These are phyloP conservation scores for Cercospora sp. DNA, from an alignment of 2,329 filamentous ascomycete species.

Conservation along the genomic window DNA sequence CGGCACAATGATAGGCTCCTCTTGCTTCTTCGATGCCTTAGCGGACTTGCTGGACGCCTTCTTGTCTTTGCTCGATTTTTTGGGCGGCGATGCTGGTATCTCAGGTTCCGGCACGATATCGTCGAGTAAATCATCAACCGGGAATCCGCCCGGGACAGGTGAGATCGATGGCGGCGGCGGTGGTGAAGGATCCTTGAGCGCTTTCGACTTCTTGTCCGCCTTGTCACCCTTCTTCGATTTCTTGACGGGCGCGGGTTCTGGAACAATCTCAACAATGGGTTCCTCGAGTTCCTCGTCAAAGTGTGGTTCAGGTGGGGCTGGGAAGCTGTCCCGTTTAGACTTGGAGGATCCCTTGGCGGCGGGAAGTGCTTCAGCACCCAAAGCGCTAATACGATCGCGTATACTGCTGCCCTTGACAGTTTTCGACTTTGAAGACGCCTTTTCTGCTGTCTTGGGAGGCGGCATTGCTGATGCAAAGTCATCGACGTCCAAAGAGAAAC, in stretches of 20 bases:
- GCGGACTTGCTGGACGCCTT: slow-evolving; percentile 23
- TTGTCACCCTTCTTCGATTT: slow-evolving; percentile 31
- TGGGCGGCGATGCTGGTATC: slow-evolving; percentile 25
- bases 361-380: slow-evolving; percentile 42
- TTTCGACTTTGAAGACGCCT: slow-evolving; percentile 44
- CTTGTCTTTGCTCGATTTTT: slow-evolving; percentile 30
- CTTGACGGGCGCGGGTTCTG: slow-evolving; percentile 36
- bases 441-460: slow-evolving; percentile 46
- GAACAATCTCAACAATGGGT: slow-evolving; percentile 30
- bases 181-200: slow-evolving; percentile 26
- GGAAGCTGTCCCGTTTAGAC: slow-evolving; percentile 25
- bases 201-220: slow-evolving; percentile 25
- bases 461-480: slow-evolving; percentile 40
- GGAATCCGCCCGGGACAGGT: slow-evolving; percentile 51
- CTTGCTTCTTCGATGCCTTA: slow-evolving; percentile 37
- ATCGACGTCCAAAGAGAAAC: slow-evolving; percentile 45
- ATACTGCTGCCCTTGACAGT: slow-evolving; percentile 48
- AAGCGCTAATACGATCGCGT: slow-evolving; percentile 55
- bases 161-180: slow-evolving; percentile 28
- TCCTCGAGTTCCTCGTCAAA: slow-evolving; percentile 23
- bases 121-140: slow-evolving; percentile 45
- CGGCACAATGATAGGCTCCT: slow-evolving; percentile 37
- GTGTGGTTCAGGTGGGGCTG: slow-evolving; percentile 38
- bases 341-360: slow-evolving; percentile 41
- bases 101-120: slow-evolving; percentile 27